phyloP scores from a whole-genome alignment of 2,329 filamentous ascomycete species.

The Diaporthe helianthi region DNA sequence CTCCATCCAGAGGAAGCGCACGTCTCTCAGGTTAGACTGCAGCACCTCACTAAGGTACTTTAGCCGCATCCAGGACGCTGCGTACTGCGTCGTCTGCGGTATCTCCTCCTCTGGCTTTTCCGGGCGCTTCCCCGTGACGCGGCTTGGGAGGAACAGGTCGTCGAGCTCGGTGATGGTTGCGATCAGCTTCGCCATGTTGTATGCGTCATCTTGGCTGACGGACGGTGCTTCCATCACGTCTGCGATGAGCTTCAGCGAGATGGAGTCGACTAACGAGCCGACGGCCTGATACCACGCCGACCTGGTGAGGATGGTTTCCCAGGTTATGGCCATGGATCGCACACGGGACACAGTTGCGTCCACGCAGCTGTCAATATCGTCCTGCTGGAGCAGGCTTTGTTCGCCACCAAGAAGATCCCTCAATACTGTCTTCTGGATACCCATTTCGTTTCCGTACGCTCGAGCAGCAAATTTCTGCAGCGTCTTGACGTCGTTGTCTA shows the following conservation, averaged over 20 bases:
- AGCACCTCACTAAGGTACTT: slow-evolving; percentile 70
- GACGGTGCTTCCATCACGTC: slow-evolving; percentile 69
- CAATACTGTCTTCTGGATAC: slow-evolving; percentile 66
- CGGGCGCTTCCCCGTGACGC: slow-evolving; percentile 38
- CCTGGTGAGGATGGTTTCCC: slow-evolving; percentile 64
- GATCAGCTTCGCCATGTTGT: slow-evolving; percentile 66
- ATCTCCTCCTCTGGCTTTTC: slow-evolving; percentile 48
- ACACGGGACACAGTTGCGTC: slow-evolving; percentile 61
- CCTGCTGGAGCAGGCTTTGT: slow-evolving; percentile 66
- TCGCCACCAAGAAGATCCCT: slow-evolving; percentile 66
- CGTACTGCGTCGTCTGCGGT: slow-evolving; percentile 66
- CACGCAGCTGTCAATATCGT: slow-evolving; percentile 59
- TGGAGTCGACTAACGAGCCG: slow-evolving; percentile 64
- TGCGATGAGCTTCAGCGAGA: slow-evolving; percentile 64
- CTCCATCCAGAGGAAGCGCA: slow-evolving; percentile 69
- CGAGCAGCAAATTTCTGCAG: slow-evolving; percentile 67
- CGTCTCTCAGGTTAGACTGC: slow-evolving; percentile 70
- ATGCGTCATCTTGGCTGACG: slow-evolving; percentile 70
- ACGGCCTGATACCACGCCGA: slow-evolving; percentile 70
- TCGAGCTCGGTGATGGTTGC: slow-evolving; percentile 64
- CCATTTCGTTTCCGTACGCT: slow-evolving; percentile 68
- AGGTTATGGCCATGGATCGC: slow-evolving; percentile 59
- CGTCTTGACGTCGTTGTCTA: slow-evolving; percentile 66
- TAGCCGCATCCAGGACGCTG: slow-evolving; percentile 67
- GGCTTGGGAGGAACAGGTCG: slow-evolving; percentile 63